Evolutionary conservation across 345 rosid genomes (phyloP), one percentile per base, ranked within the genome.

Genomic region (Lepidium africanum): DNA sequence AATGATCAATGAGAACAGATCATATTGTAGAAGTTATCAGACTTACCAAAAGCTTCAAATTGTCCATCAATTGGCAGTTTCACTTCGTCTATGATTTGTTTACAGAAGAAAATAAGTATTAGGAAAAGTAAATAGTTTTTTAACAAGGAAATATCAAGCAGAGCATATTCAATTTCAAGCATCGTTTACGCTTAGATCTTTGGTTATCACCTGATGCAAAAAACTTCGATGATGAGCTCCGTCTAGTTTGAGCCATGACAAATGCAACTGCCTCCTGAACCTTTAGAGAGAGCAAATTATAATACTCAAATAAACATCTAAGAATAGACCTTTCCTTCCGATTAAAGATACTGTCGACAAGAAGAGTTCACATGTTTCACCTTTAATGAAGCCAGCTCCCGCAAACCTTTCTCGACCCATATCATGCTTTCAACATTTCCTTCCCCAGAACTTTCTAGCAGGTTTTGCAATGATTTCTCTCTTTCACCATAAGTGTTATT

Each of bases 401-500:
- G 79, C 78, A 93, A 73, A 77, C 98, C 97, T 80, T 80, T 86
- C 87, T 93, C 98, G 1, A 83, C 97, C 65, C 79, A 54, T 67
- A 93, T 77, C 94, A 90, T 82, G 85, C 87, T 88, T 69, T 93
- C 98, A 1, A 90, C 48, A 66, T 70, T 85, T 58, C 92, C 81
- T 36, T 84, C 98, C 49, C 83, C 88, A 14, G 86, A 81, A 60
- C 63, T 71, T 54, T 80, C 87, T 56, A 60, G 77, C 48, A 68
- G 69, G 17, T 72, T 83, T 61, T 54, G 74, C 10, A 80, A 64
- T 61, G 69, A 74, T 51, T 62, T 82, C 38, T 80, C 80, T 73
- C 86, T 82, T 78, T 81, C 87, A 10, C 81, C 76, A 23, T 30
- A 10, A 53, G 72, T 77, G 68, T 70, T 76, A 36, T 75, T 71